These are phyloP conservation scores for Globisporangium iwayamae DNA, from an alignment of 352 stramenopile species.

Conservation along the genomic window DNA sequence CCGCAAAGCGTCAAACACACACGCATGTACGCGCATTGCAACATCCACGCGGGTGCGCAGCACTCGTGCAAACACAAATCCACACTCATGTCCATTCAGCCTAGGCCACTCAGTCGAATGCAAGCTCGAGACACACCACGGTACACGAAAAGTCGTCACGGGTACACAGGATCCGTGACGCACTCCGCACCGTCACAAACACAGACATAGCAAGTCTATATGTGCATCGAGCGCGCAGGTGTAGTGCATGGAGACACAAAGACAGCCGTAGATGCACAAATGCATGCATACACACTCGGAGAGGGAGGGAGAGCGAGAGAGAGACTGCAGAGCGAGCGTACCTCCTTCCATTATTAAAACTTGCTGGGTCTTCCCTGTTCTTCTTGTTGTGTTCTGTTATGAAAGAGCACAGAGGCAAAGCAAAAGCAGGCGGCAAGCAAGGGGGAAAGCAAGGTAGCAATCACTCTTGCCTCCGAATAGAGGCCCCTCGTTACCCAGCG, in stretches of 20 bases:
- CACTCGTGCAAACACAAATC: not conserved
- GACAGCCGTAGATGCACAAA: not conserved
- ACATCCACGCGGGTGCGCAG: not conserved
- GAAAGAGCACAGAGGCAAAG: constrained; percentile 6
- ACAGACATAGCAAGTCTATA: not conserved
- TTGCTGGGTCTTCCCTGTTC: constrained; percentile 18
- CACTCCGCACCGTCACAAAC: not conserved
- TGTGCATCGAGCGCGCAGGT: not conserved
- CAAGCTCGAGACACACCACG: not conserved
- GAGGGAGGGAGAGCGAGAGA: not conserved
- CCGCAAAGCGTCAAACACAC: not conserved
- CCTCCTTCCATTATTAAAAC: constrained; percentile 47
- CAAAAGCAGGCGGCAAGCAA: not conserved
- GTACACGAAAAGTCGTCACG: not conserved
- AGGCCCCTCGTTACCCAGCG: not conserved
- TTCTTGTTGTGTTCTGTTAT: constrained; percentile 30
- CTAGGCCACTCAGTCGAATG: not conserved
- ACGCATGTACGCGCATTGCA: too few relatives aligned
- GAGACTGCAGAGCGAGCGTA: constrained; percentile 14
- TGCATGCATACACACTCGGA: not conserved
- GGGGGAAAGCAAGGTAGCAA: constrained; percentile 2
- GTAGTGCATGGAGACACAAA: not conserved
- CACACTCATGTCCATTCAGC: not conserved
- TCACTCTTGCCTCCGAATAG: constrained; percentile 13
- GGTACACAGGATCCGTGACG: not conserved